These are phyloP conservation scores for Cyclocybe cylindracea DNA, from an alignment of 768 basidiomycete genomes.

Conservation along the genomic window DNA sequence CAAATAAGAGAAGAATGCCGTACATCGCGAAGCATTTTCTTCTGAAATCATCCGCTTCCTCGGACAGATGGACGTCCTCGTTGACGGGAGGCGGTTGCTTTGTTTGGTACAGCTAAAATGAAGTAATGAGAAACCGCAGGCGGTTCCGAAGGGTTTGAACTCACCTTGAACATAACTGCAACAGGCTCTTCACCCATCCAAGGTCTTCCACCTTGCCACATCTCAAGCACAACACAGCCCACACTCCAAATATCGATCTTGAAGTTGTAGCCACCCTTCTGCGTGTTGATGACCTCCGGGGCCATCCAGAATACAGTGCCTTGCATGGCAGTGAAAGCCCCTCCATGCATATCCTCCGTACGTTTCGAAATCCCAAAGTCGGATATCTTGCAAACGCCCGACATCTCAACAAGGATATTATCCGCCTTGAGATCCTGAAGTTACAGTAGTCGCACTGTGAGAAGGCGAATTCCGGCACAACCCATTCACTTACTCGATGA, in stretches of 20 bases:
- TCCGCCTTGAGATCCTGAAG: conserved; percentile 93
- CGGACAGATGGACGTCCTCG: conserved; percentile 72
- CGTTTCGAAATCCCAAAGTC: conserved; percentile 99
- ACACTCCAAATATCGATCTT: conserved; percentile 99
- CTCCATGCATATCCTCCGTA: conserved; percentile 81
- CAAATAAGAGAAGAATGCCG: conserved; percentile 25
- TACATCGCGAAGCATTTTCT: conserved; percentile 88
- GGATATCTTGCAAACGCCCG: conserved; percentile 94
- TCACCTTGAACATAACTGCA: conserved; percentile 92
- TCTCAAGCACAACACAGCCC: conserved; percentile 97
- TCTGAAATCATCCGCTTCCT: conserved; percentile 84
- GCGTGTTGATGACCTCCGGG: conserved; percentile 87
- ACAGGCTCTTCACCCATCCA: conserved; percentile 91
- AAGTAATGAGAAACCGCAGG: background rate
- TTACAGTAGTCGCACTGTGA: background rate
- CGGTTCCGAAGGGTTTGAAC: conserved; percentile 13
- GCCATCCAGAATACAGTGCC: conserved; percentile 99
- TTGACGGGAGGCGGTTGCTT: conserved; percentile 90
- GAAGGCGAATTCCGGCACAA: background rate
- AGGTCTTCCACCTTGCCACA: conserved; percentile 97
- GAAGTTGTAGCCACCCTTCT: conserved; percentile 90
- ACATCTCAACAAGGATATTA: conserved; percentile 93
- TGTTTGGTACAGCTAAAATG: conserved; percentile 74
- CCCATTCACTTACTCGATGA: conserved; percentile 66
- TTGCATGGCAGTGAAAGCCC: conserved; percentile 92